Conservation (phyloP, 2,329 filamentous ascomycete genomes). For the Thelonectria discophora region DNA sequence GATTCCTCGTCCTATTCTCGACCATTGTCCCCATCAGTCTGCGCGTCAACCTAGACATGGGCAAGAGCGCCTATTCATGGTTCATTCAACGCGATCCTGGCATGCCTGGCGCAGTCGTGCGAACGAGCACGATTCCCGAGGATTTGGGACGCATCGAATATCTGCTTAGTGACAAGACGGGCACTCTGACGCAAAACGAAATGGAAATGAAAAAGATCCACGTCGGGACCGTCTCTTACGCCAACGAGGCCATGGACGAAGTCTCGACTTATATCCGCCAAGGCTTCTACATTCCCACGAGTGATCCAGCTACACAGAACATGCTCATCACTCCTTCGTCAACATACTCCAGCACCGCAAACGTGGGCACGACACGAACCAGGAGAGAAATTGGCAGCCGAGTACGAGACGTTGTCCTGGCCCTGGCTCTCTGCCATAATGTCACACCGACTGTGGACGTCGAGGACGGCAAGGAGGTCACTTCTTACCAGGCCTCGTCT, state of each 20-base stretch:
- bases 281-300: constrained; percentile 71
- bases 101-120: constrained; percentile 90
- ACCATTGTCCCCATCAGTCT: constrained; percentile 98
- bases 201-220: constrained; percentile 99
- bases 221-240: constrained; percentile 96
- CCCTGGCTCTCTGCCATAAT: constrained; percentile 94
- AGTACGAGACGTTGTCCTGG: constrained; percentile 91
- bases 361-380: constrained; percentile 77
- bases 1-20: constrained; percentile 98
- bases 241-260: constrained; percentile 99
- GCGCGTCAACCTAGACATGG: constrained; percentile 95
- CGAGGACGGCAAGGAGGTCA: constrained; percentile 77
- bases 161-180: constrained; percentile 94
- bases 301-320: constrained; percentile 54
- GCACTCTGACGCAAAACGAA: constrained; percentile 96
- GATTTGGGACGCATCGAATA: constrained; percentile 97
- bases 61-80: constrained; percentile 93
- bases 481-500: constrained; percentile 94
- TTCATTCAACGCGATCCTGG: constrained; percentile 93
- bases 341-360: constrained; percentile 67
- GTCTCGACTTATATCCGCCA: constrained; percentile 87
- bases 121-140: constrained; percentile 97
- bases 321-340: constrained; percentile 80
- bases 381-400: constrained; percentile 92
- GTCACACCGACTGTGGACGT: constrained; percentile 87